Base-by-base conservation (phyloP, 2,329 filamentous ascomycete genomes). In the Fusarium bactridioides region DNA sequence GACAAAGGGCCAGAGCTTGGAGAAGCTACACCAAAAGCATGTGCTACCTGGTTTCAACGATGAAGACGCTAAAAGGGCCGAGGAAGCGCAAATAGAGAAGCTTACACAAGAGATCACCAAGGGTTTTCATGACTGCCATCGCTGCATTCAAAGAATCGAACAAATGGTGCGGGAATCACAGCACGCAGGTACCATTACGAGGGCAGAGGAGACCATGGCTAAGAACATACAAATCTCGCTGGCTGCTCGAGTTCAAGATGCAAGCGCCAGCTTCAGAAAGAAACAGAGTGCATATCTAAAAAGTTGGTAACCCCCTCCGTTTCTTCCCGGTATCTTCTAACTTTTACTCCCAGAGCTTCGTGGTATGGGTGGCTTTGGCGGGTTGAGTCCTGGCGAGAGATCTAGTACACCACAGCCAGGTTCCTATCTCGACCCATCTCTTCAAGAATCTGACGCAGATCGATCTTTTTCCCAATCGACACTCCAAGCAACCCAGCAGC, bases 211-310 rank as follows among this genome's bases (percentile, higher is more conserved):
- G 84, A 93, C 90, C 18, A 98, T 99, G 95, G 96, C 95, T 56
- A 92, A 91, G 83, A 99, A 99, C 79, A 93, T 99, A 66, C 95
- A 98, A 82, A 94, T 97, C 73, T 96, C 93, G 21, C 87, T 98
- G 43, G 96, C 96, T 2, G 87, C 93, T 4, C 88, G 94, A 69
- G 94, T 98, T 0, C 95, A 98, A 81, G 95, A 98, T 76, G 92
- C 94, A 53, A 98, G 95, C 84, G 93, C 96, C 35, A 88, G 89
- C 70, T 99, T 99, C 81, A 90, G 96, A 78, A 99, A 98, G 87
- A 98, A 98, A 85, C 96, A 99, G 85, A 95, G 95, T 80, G 92
- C 92, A 57, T 99, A 99, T 83, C 83, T 99, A 59, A 98, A 97
- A 83, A 98, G 94, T 97, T 65, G 83, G 76, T 66, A 5, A 6